These are phyloP conservation scores for Leersia perrieri DNA, from an alignment of 176 grass and related monocot genomes.

Conservation along the genomic window DNA sequence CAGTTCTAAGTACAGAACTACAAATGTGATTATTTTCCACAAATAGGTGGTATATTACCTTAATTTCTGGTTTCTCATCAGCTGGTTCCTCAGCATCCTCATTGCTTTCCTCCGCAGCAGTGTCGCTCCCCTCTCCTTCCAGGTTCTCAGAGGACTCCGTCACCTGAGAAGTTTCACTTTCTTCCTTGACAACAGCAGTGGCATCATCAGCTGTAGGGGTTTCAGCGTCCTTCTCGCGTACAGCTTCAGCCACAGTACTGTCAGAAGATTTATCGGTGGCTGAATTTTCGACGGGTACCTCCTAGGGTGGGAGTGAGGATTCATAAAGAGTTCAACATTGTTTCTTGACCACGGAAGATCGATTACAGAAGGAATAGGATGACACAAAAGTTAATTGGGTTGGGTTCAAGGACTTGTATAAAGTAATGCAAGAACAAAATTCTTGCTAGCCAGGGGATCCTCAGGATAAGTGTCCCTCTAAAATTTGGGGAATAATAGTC, in stretches of 20 bases:
- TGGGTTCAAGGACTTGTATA: background rate
- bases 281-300: slow-evolving; percentile 11
- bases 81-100: slow-evolving; percentile 41
- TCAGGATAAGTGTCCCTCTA: background rate
- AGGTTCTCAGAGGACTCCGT: slow-evolving; percentile 13
- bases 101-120: slow-evolving; percentile 37
- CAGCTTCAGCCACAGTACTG: background rate
- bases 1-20: slow-evolving; percentile 15
- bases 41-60: slow-evolving; percentile 25
- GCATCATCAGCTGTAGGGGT: slow-evolving; percentile 14
- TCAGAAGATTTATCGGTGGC: slow-evolving; percentile 25
- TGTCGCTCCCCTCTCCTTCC: slow-evolving; percentile 25
- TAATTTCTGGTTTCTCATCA: slow-evolving; percentile 57
- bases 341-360: background rate
- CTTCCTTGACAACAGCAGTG: slow-evolving; percentile 2
- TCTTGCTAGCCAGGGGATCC: background rate
- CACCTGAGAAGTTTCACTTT: slow-evolving; percentile 35
- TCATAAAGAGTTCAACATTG: slow-evolving; percentile 39
- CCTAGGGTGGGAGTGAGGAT: slow-evolving; percentile 47
- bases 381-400: slow-evolving; percentile 20
- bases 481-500: background rate
- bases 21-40: slow-evolving; percentile 5
- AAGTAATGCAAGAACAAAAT: background rate
- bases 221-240: slow-evolving; percentile 31
- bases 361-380: background rate